phyloP scores from a whole-genome alignment of 2,329 filamentous ascomycete genomes.

The Colletotrichum tofieldiae region DNA sequence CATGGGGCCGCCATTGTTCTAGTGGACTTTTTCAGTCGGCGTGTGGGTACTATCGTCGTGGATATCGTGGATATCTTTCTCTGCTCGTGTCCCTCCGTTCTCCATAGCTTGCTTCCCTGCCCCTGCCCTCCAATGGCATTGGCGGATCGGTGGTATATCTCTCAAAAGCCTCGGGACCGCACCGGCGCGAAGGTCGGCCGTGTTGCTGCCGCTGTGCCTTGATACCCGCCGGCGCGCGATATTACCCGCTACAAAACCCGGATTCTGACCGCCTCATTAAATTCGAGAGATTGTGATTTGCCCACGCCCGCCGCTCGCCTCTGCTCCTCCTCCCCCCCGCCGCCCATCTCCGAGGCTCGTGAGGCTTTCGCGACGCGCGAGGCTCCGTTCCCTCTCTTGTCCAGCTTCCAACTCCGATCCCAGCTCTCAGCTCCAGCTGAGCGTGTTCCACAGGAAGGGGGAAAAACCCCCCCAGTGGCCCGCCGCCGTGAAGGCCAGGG shows the following conservation, averaged over 20 bases:
- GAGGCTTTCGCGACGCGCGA: constrained; percentile 3
- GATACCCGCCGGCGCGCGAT: not conserved
- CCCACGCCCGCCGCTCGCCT: not conserved
- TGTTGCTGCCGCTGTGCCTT: not conserved
- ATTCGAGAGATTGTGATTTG: constrained; percentile 7
- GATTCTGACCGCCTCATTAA: constrained; percentile 10
- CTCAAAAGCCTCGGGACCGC: constrained; percentile 9
- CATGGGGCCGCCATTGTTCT: constrained; percentile 12
- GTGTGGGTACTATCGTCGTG: constrained; percentile 4
- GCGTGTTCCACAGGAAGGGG: no score
- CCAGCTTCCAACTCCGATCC: not conserved
- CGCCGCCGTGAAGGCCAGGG: not conserved
- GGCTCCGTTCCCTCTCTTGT: no score
- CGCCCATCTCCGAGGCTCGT: not conserved
- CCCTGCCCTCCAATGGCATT: not conserved
- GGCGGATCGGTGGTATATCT: constrained; percentile 3
- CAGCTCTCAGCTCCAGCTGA: not conserved
- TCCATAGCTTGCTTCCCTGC: not conserved
- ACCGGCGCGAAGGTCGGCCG: constrained; percentile 2
- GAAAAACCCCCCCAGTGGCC: no score
- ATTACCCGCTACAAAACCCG: constrained; percentile 8
- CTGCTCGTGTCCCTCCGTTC: not conserved
- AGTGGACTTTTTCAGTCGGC: not conserved
- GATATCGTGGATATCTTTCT: not conserved
- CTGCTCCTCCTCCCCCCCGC: not conserved